These are phyloP conservation scores for Hygrocybe punicea DNA, from an alignment of 768 basidiomycete species.

Conservation along the genomic window DNA sequence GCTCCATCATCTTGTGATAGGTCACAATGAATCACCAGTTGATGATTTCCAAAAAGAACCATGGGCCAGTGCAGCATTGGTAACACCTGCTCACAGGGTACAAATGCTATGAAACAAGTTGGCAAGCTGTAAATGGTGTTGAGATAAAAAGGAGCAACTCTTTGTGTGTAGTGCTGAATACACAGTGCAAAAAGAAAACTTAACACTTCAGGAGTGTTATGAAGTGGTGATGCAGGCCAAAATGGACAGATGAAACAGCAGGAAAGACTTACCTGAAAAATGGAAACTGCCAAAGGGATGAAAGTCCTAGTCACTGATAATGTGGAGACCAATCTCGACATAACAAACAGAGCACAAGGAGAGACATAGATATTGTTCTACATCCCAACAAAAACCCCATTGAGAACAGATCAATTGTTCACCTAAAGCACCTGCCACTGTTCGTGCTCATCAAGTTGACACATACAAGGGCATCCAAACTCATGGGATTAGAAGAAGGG, in stretches of 20 bases:
- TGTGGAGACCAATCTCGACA: constrained; percentile 35
- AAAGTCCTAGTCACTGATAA: constrained; percentile 38
- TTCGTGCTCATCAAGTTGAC: constrained; percentile 32
- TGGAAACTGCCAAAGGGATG: constrained; percentile 36
- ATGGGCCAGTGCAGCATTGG: constrained; percentile 24
- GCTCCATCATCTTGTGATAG: constrained; percentile 23
- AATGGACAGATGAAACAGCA: constrained; percentile 7
- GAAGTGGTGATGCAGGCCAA: constrained; percentile 9
- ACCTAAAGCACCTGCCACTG: constrained; percentile 31
- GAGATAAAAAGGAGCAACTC: constrained; percentile 9
- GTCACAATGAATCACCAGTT: neutral
- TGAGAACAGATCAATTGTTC: constrained; percentile 2
- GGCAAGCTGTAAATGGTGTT: constrained; percentile 22
- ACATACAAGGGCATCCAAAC: constrained; percentile 9
- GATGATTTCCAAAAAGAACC: constrained; percentile 17
- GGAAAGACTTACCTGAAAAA: constrained; percentile 13
- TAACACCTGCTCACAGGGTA: constrained; percentile 32
- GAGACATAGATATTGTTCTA: constrained; percentile 27
- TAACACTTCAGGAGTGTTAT: constrained; percentile 7
- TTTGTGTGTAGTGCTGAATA: constrained; percentile 28
- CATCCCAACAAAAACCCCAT: constrained; percentile 27
- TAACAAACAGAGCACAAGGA: constrained; percentile 42
- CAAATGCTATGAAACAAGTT: constrained; percentile 28
- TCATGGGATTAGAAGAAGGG: constrained; percentile 26
- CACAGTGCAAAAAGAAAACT: constrained; percentile 4